phyloP scores from a whole-genome alignment of 164 flowering plant species.

The Umbilicus rupestris region DNA sequence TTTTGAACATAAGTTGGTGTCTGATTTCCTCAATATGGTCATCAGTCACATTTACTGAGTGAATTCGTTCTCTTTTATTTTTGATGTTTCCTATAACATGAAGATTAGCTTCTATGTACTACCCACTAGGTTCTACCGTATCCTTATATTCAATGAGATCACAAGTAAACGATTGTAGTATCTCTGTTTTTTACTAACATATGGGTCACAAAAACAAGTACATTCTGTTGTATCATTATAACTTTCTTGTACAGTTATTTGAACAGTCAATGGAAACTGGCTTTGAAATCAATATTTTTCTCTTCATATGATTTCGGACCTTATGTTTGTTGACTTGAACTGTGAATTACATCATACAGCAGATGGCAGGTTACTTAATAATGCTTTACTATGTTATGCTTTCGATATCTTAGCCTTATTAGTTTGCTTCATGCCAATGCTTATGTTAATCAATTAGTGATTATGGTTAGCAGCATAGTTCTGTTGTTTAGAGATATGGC shows the following conservation, averaged over 20 bases:
- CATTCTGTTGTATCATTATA: not conserved
- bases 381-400: not conserved
- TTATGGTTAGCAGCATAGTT: too few species aligned
- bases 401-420: not conserved
- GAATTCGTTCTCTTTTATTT: not conserved
- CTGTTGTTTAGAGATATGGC: too few species aligned
- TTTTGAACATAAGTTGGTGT: not conserved
- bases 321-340: not conserved
- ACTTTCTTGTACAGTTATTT: not conserved
- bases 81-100: not conserved
- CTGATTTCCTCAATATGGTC: not conserved
- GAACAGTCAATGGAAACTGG: not conserved
- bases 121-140: not conserved
- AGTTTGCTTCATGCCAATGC: not conserved
- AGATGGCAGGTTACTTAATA: not conserved
- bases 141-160: not conserved
- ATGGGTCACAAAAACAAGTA: not conserved
- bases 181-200: not conserved
- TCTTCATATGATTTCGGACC: not conserved
- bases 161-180: not conserved
- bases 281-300: not conserved
- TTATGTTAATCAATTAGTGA: not conserved
- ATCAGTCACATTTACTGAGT: not conserved
- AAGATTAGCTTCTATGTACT: not conserved
- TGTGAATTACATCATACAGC: not conserved